Percentiles rank a stretch among this genome's conserved stretches.
Evolutionary conservation across 305 asterid genomes (phyloP).

Genomic region (Fraxinus platypoda): DNA sequence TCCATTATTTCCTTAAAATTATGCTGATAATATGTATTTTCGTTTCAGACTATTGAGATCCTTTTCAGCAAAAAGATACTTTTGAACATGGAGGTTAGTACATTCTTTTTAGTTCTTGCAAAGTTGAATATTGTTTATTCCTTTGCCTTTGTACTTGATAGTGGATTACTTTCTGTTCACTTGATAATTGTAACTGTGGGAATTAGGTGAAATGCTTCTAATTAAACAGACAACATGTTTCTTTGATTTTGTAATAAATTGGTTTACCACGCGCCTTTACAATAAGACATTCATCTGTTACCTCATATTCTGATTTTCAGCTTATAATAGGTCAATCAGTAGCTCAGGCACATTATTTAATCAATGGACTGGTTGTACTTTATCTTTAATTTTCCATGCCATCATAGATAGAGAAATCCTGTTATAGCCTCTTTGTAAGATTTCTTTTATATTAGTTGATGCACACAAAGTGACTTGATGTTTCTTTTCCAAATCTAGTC

Average conservation of each 20-base stretch:
- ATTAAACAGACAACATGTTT: background rate
- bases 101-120: conserved; percentile 18
- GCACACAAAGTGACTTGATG: background rate
- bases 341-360: background rate
- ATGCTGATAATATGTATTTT: conserved; percentile 21
- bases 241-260: background rate
- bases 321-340: background rate
- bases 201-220: background rate
- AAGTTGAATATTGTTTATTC: background rate
- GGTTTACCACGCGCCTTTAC: background rate
- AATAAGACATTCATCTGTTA: background rate
- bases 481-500: background rate
- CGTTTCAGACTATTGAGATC: conserved; percentile 82
- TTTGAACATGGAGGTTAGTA: conserved; percentile 82
- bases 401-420: background rate
- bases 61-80: conserved; percentile 81
- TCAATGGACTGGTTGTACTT: background rate
- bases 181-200: background rate
- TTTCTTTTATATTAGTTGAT: background rate
- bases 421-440: background rate
- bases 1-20: background rate
- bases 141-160: background rate
- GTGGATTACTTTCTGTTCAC: background rate
- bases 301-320: background rate
- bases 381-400: background rate